Conservation (phyloP, 495 filamentous ascomycete genomes). For the Haplographium delicatum region DNA sequence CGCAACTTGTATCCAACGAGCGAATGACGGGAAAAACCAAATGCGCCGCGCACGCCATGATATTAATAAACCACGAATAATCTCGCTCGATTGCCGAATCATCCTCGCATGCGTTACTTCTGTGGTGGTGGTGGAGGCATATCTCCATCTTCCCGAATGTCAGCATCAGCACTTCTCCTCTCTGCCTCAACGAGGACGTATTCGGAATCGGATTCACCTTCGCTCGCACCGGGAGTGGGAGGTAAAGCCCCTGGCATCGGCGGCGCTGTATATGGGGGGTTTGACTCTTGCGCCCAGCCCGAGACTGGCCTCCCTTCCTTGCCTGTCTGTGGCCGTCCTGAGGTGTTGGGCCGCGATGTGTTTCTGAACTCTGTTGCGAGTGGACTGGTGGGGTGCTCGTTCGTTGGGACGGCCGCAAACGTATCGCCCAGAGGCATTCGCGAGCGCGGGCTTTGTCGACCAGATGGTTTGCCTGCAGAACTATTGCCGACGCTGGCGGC, state of each 20-base stretch:
- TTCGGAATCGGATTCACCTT: conserved; percentile 41
- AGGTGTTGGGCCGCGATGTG: conserved; percentile 11
- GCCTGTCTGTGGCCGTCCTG: conserved; percentile 25
- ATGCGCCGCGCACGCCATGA: conserved; percentile 7
- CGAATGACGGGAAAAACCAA: background rate
- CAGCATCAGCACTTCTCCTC: conserved; percentile 21
- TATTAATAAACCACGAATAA: conserved; percentile 5
- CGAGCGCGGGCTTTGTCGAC: conserved; percentile 24
- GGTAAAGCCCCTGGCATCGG: conserved; percentile 45
- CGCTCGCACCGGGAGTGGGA: conserved; percentile 50
- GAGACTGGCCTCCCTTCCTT: conserved; percentile 13
- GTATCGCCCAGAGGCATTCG: conserved; percentile 30
- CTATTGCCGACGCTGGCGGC: conserved; percentile 2
- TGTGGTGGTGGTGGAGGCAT: background rate
- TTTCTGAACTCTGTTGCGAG: conserved; percentile 24
- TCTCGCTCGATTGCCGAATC: background rate
- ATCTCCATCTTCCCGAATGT: conserved; percentile 19
- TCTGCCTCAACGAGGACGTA: conserved; percentile 20
- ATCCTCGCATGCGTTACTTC: background rate
- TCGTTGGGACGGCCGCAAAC: conserved; percentile 23
- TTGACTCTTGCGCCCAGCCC: conserved; percentile 1
- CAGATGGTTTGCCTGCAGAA: conserved; percentile 12
- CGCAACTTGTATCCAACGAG: conserved; percentile 9
- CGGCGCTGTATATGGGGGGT: conserved; percentile 30
- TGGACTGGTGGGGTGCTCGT: conserved; percentile 15